Evolutionary conservation across 805 yeast genomes (phyloP).

Genomic region (Pichia ethanolica): DNA sequence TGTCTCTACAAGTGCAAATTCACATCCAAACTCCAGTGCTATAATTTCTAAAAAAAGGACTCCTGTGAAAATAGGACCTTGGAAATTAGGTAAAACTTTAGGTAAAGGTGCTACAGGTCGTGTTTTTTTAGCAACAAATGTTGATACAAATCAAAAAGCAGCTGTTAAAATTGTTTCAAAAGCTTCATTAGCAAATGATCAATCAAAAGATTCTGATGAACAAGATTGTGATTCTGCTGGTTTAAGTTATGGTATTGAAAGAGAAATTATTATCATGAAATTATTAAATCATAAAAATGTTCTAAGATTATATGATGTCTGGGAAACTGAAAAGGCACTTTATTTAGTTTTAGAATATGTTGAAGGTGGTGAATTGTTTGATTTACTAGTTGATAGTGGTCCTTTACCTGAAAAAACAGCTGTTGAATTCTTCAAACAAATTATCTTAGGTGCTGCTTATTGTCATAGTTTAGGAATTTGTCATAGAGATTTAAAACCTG

Average conservation of each 20-base stretch:
- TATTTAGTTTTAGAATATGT: constrained; percentile 91
- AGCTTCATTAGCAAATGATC: constrained; percentile 39
- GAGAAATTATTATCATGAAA: constrained; percentile 83
- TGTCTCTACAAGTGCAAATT: constrained; percentile 23
- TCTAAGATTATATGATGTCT: constrained; percentile 72
- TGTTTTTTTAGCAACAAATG: constrained; percentile 85
- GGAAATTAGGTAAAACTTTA: constrained; percentile 91
- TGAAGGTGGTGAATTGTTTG: constrained; percentile 96
- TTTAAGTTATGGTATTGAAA: constrained; percentile 76
- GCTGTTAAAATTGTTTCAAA: constrained; percentile 97
- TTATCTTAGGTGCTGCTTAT: constrained; percentile 56
- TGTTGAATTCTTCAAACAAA: constrained; percentile 72
- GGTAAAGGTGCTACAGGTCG: constrained; percentile 98
- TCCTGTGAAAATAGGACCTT: constrained; percentile 71
- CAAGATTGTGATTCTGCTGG: constrained; percentile 43
- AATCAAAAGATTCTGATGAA: constrained; percentile 22
- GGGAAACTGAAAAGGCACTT: constrained; percentile 78
- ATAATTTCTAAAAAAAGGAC: constrained; percentile 16
- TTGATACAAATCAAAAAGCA: constrained; percentile 78
- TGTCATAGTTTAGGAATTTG: constrained; percentile 64
- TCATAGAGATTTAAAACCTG: constrained; percentile 77
- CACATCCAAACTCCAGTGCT: background rate
- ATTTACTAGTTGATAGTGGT: constrained; percentile 82
- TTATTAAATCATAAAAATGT: constrained; percentile 71
- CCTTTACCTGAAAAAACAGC: constrained; percentile 87